These are phyloP conservation scores for Hura crepitans DNA, from an alignment of 441 rosid species.

Conservation along the genomic window DNA sequence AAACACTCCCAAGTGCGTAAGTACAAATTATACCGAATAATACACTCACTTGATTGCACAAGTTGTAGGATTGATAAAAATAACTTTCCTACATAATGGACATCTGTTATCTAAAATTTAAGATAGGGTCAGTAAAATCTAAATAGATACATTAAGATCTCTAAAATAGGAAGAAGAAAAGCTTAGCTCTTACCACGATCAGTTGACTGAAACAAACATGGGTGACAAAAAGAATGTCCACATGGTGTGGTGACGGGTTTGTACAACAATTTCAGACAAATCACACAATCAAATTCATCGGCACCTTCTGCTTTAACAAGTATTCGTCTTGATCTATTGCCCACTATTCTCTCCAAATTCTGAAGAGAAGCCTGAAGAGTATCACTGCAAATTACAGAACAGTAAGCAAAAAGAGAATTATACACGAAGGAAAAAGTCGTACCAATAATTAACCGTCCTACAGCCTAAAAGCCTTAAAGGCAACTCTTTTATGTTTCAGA, in stretches of 20 bases:
- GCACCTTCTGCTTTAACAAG: slow-evolving; percentile 57
- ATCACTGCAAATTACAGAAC: slow-evolving; percentile 61
- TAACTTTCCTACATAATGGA: slow-evolving; percentile 86
- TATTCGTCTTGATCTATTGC: slow-evolving; percentile 35
- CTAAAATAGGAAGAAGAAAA: slow-evolving; percentile 9
- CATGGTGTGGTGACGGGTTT: slow-evolving; percentile 93
- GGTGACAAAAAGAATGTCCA: slow-evolving; percentile 93
- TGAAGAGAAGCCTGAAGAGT: slow-evolving; percentile 68
- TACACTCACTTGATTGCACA: slow-evolving; percentile 71
- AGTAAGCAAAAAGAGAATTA: slow-evolving; percentile 6
- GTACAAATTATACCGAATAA: background rate
- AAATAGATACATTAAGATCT: slow-evolving; percentile 12
- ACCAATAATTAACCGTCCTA: slow-evolving; percentile 23
- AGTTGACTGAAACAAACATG: slow-evolving; percentile 87
- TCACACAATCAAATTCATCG: slow-evolving; percentile 89
- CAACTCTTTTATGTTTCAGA: no score
- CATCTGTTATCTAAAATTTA: slow-evolving; percentile 74
- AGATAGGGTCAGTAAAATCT: slow-evolving; percentile 25
- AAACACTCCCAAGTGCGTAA: background rate
- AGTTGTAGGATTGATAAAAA: slow-evolving; percentile 76
- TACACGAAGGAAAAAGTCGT: slow-evolving; percentile 15
- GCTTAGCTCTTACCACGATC: slow-evolving; percentile 62
- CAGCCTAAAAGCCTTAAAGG: no score
- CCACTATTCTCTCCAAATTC: slow-evolving; percentile 47
- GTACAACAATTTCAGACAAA: slow-evolving; percentile 82